phyloP scores from a whole-genome alignment of 495 filamentous ascomycete genomes.

The Hypoxylon trugodes region DNA sequence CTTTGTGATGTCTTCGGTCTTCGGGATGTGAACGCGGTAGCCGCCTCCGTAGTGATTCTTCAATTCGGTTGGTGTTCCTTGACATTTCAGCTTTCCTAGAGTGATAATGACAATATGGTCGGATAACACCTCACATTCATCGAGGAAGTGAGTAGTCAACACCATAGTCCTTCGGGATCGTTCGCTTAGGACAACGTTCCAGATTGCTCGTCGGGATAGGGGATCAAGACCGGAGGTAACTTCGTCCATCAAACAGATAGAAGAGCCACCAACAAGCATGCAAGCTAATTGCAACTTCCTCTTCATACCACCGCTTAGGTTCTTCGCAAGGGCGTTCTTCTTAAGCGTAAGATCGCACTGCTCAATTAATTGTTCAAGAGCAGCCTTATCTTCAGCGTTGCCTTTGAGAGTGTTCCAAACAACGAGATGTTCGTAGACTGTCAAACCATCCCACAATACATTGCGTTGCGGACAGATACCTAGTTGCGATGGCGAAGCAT shows the following conservation, averaged over 20 bases:
- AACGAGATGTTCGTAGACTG: constrained; percentile 72
- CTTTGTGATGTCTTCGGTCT: constrained; percentile 46
- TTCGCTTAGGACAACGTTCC: constrained; percentile 76
- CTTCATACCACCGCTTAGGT: constrained; percentile 78
- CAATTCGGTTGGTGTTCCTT: constrained; percentile 68
- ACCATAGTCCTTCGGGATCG: constrained; percentile 72
- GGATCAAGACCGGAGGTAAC: constrained; percentile 77
- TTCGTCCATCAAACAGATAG: constrained; percentile 78
- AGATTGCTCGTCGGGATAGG: constrained; percentile 72
- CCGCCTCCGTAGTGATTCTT: constrained; percentile 69
- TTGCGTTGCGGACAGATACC: constrained; percentile 77
- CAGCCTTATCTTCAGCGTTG: constrained; percentile 50
- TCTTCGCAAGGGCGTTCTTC: constrained; percentile 60
- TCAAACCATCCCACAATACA: constrained; percentile 76
- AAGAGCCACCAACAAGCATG: constrained; percentile 79
- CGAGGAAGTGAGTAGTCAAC: constrained; percentile 75
- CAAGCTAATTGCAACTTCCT: constrained; percentile 76
- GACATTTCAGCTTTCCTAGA: constrained; percentile 65
- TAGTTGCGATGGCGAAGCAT: constrained; percentile 43
- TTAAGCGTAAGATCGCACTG: constrained; percentile 72
- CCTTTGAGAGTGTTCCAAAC: constrained; percentile 76
- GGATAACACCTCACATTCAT: constrained; percentile 70
- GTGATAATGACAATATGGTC: constrained; percentile 73
- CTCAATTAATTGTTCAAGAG: constrained; percentile 62
- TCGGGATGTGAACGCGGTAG: constrained; percentile 70